A percentile compares a stretch with the other conserved stretches of the same genome.
Conservation (phyloP, 1,284 basidiomycete genomes). For the Boletus sp. region DNA sequence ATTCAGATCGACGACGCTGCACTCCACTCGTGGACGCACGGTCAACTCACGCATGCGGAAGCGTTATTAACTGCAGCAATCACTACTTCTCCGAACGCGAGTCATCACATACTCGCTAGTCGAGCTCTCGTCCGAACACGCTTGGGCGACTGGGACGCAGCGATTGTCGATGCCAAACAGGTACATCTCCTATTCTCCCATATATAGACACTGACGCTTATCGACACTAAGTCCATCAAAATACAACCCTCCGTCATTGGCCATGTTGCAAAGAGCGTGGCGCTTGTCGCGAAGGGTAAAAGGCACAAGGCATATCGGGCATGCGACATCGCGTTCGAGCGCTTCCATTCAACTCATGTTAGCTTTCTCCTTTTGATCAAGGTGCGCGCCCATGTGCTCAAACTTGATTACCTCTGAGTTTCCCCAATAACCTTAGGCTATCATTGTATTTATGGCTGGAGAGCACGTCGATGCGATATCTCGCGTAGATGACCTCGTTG, state of each 20-base stretch:
- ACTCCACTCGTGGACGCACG: background rate
- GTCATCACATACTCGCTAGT: background rate
- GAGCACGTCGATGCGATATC: background rate
- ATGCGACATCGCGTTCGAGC: background rate
- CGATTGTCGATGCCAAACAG: background rate
- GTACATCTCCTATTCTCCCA: no score
- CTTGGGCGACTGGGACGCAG: background rate
- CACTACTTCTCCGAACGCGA: background rate
- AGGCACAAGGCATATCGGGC: background rate
- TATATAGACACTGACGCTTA: no score
- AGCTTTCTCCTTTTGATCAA: no score
- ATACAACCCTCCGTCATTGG: background rate
- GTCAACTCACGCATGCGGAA: background rate
- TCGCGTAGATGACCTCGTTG: background rate
- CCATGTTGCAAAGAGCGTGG: background rate
- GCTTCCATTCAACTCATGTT: background rate
- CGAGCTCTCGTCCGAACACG: slow-evolving; percentile 5
- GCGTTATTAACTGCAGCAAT: background rate
- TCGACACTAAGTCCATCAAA: background rate
- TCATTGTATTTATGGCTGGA: background rate
- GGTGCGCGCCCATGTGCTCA: background rate
- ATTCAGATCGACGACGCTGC: background rate
- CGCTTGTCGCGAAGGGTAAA: background rate
- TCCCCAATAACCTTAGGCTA: no score
- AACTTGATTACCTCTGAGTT: background rate